Conservation (phyloP, 352 stramenopile genomes). For the Globisporangium acanthophoron region DNA sequence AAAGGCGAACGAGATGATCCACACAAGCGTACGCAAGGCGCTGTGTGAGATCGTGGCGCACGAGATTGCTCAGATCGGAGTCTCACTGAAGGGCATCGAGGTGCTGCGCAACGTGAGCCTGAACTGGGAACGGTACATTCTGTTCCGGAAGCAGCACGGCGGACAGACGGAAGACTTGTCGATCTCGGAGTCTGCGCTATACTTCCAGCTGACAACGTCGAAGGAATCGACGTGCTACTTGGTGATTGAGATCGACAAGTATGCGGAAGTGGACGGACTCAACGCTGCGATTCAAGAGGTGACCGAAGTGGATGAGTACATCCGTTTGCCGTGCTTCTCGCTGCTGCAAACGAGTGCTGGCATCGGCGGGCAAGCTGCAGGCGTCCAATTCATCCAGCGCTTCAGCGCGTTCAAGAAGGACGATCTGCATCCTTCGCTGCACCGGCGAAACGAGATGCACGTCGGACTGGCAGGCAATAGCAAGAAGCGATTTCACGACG, state of each 20-base stretch:
- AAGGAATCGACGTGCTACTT: conserved; percentile 84
- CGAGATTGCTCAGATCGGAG: conserved; percentile 70
- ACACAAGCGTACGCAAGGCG: conserved; percentile 58
- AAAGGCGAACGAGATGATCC: conserved; percentile 66
- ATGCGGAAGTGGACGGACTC: conserved; percentile 61
- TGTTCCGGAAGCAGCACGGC: conserved; percentile 78
- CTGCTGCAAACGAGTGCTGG: conserved; percentile 68
- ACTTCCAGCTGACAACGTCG: conserved; percentile 77
- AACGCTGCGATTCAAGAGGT: conserved; percentile 47
- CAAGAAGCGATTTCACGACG: conserved; percentile 30
- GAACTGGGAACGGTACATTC: conserved; percentile 83
- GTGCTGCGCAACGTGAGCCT: conserved; percentile 72
- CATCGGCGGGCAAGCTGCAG: conserved; percentile 46
- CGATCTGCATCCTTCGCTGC: conserved; percentile 57
- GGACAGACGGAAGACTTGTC: conserved; percentile 72
- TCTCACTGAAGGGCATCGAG: conserved; percentile 75
- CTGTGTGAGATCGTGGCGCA: conserved; percentile 83
- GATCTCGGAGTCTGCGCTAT: conserved; percentile 78
- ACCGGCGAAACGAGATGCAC: conserved; percentile 37
- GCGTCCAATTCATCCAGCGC: conserved; percentile 82
- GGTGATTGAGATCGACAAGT: conserved; percentile 84
- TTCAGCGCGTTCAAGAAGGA: conserved; percentile 79
- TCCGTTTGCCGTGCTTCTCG: conserved; percentile 77
- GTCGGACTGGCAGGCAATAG: conserved; percentile 24
- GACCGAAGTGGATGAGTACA: conserved; percentile 50